Percentiles rank a stretch among this genome's conserved stretches.
These are phyloP conservation scores for Capronia americana DNA, from an alignment of 2,329 filamentous ascomycete species.

Conservation along the genomic window DNA sequence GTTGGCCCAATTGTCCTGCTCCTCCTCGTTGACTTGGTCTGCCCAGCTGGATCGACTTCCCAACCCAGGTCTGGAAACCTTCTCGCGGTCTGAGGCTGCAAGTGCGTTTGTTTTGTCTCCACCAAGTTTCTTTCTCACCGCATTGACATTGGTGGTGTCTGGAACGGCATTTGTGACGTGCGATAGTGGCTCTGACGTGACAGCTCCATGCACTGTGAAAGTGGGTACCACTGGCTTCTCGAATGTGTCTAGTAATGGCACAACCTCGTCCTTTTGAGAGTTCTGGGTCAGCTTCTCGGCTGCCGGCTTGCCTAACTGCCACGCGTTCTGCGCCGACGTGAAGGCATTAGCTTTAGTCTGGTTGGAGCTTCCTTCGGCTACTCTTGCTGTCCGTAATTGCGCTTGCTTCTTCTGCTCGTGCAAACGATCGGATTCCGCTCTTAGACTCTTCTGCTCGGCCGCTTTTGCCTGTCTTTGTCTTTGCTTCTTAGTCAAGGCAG, in stretches of 20 bases:
- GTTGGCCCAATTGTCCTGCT: slow-evolving; percentile 64
- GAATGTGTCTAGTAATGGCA: slow-evolving; percentile 53
- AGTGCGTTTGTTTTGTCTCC: slow-evolving; percentile 27
- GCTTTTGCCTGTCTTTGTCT: slow-evolving; percentile 89
- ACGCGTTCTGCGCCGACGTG: slow-evolving; percentile 61
- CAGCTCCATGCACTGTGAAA: slow-evolving; percentile 26
- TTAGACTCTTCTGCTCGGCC: slow-evolving; percentile 75
- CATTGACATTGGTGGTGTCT: slow-evolving; percentile 21
- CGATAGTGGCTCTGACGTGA: slow-evolving; percentile 28
- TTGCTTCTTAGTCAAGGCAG: slow-evolving; percentile 89
- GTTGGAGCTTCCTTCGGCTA: slow-evolving; percentile 80
- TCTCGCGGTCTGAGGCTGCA: slow-evolving; percentile 32
- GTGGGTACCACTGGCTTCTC: slow-evolving; percentile 37
- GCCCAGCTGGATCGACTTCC: slow-evolving; percentile 50
- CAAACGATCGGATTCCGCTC: slow-evolving; percentile 78
- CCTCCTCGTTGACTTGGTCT: slow-evolving; percentile 62
- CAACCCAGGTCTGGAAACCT: slow-evolving; percentile 29
- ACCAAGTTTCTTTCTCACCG: slow-evolving; percentile 31
- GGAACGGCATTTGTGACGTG: slow-evolving; percentile 21
- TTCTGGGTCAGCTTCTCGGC: slow-evolving; percentile 33
- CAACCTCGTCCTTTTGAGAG: slow-evolving; percentile 36
- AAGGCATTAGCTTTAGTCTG: slow-evolving; percentile 72
- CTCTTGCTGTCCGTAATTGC: slow-evolving; percentile 80
- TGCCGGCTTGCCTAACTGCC: slow-evolving; percentile 49
- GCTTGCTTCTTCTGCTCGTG: slow-evolving; percentile 79